Evolutionary conservation across 2,329 filamentous ascomycete genomes (phyloP).

Genomic region (Hymenoscyphus infarciens): DNA sequence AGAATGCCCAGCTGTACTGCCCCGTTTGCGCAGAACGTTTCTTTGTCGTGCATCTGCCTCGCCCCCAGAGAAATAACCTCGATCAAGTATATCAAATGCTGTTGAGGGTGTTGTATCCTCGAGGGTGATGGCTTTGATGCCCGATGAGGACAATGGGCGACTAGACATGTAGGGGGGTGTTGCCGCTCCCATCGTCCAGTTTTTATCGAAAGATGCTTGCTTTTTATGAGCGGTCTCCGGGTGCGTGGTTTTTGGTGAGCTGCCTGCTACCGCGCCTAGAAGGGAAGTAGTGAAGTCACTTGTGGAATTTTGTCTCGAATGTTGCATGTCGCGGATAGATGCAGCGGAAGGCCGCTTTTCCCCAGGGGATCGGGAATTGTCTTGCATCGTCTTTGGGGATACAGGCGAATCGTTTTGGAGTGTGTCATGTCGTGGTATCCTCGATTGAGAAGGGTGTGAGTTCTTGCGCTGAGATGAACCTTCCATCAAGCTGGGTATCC

Average conservation of each 20-base stretch:
- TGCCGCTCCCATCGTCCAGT: slow-evolving; percentile 60
- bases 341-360: slow-evolving; percentile 70
- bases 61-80: slow-evolving; percentile 89
- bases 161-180: slow-evolving; percentile 27
- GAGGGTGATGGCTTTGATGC: slow-evolving; percentile 31
- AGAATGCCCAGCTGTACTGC: slow-evolving; percentile 54
- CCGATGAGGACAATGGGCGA: slow-evolving; percentile 30
- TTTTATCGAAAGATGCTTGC: slow-evolving; percentile 65
- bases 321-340: slow-evolving; percentile 76
- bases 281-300: slow-evolving; percentile 40
- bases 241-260: slow-evolving; percentile 16
- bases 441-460: slow-evolving; percentile 33
- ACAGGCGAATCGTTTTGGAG: slow-evolving; percentile 42
- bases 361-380: slow-evolving; percentile 37
- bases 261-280: slow-evolving; percentile 41
- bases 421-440: slow-evolving; percentile 35
- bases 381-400: slow-evolving; percentile 36
- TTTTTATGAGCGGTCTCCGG: slow-evolving; percentile 50
- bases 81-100: slow-evolving; percentile 57
- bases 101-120: slow-evolving; percentile 32
- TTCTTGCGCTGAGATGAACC: slow-evolving; percentile 28
- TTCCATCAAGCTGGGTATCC: slow-evolving; percentile 32
- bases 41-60: slow-evolving; percentile 74
- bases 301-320: slow-evolving; percentile 75
- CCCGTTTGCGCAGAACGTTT: slow-evolving; percentile 78